Conservation (phyloP, 352 stramenopile species). For the Phytophthora pseudosyringae region DNA sequence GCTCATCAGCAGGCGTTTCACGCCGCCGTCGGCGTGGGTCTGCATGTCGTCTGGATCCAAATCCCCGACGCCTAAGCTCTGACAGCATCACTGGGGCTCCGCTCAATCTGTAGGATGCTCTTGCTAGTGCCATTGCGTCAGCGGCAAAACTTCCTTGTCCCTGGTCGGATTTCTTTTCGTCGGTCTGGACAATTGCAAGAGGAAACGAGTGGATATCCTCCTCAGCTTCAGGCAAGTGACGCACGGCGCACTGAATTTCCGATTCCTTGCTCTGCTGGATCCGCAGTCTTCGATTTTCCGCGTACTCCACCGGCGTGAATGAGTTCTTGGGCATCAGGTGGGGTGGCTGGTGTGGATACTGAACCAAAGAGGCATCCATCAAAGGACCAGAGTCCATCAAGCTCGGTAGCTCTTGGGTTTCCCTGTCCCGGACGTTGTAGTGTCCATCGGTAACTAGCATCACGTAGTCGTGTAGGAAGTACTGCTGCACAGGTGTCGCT, state of each 20-base stretch:
- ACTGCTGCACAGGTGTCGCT: conserved; percentile 80
- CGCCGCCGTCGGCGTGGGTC: conserved; percentile 37
- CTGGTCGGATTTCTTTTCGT: conserved; percentile 9
- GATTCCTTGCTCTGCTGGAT: conserved; percentile 74
- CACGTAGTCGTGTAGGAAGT: conserved; percentile 91
- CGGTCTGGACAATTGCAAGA: conserved; percentile 41
- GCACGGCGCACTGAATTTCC: conserved; percentile 67
- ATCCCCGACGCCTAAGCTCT: conserved; percentile 58
- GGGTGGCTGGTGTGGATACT: conserved; percentile 80
- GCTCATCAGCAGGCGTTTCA: conserved; percentile 66
- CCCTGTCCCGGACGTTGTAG: conserved; percentile 90
- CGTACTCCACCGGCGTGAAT: conserved; percentile 53
- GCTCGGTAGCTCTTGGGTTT: conserved; percentile 86
- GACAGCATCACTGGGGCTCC: conserved; percentile 72
- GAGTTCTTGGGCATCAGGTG: conserved; percentile 53
- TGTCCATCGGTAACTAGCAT: conserved; percentile 88
- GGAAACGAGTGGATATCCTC: conserved; percentile 62
- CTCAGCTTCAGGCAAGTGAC: conserved; percentile 49
- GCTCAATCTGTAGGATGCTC: conserved; percentile 72
- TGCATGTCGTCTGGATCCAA: conserved; percentile 30
- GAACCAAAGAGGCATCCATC: conserved; percentile 72
- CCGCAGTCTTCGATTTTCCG: conserved; percentile 67
- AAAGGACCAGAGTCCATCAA: conserved; percentile 84
- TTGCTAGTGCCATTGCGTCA: conserved; percentile 37
- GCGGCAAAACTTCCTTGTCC: conserved; percentile 16